phyloP scores from a whole-genome alignment of 192 early-diverging fungal species.

The Coemansia sp. region DNA sequence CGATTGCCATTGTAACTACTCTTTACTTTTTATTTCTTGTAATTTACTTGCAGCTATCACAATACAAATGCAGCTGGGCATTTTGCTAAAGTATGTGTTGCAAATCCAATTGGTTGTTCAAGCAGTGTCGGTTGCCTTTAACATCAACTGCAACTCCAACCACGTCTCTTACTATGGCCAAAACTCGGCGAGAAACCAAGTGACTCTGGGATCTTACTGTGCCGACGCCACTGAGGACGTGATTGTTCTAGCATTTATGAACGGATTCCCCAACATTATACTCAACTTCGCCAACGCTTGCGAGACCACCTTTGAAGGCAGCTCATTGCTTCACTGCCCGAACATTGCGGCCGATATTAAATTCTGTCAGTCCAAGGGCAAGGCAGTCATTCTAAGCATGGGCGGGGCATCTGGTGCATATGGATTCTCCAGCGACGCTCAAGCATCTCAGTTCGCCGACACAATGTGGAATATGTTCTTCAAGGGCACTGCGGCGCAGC shows the following conservation, averaged over 20 bases:
- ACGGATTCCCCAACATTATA: conserved; percentile 58
- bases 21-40: not conserved
- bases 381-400: conserved; percentile 64
- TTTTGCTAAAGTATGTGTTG: not conserved
- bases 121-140: conserved; percentile 28
- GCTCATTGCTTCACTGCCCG: conserved; percentile 61
- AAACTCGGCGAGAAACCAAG: conserved; percentile 54
- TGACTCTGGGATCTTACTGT: conserved; percentile 60
- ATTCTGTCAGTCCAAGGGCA: conserved; percentile 68
- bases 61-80: not conserved
- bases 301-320: conserved; percentile 60
- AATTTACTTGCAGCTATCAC: not conserved
- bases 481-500: conserved; percentile 58
- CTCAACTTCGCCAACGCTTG: conserved; percentile 69
- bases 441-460: conserved; percentile 59
- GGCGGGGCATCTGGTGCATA: conserved; percentile 70
- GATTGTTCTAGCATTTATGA: conserved; percentile 66
- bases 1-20: not conserved
- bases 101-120: not conserved
- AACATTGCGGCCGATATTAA: conserved; percentile 65
- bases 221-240: conserved; percentile 63
- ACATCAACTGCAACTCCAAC: conserved; percentile 51
- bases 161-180: conserved; percentile 56
- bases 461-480: conserved; percentile 64
- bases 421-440: conserved; percentile 54